Conservation (phyloP, 2,329 filamentous ascomycete species). For the Trichoderma koningiopsis region DNA sequence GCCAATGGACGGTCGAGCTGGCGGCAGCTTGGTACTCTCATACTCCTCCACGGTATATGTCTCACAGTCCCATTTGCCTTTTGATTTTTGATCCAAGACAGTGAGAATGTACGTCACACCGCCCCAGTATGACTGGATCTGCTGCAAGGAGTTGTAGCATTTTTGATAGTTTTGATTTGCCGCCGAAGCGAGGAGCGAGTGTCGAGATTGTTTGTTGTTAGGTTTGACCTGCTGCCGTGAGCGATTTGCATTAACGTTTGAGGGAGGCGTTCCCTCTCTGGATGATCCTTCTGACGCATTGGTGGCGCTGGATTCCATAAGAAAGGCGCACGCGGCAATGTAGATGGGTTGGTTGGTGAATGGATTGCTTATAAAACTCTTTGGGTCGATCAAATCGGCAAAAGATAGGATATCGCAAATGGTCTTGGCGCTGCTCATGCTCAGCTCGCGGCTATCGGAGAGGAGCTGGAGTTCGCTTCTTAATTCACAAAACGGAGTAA, state of each 20-base stretch:
- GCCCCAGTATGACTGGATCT: slow-evolving; percentile 82
- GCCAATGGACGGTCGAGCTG: slow-evolving; percentile 42
- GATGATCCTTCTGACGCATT: slow-evolving; percentile 64
- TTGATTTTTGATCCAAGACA: slow-evolving; percentile 82
- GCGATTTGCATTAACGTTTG: background rate
- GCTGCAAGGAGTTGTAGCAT: slow-evolving; percentile 80
- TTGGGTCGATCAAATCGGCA: slow-evolving; percentile 80
- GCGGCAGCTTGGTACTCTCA: slow-evolving; percentile 64
- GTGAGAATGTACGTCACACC: slow-evolving; percentile 86
- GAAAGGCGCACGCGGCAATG: slow-evolving; percentile 84
- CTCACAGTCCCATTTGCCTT: slow-evolving; percentile 79
- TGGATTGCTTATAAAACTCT: slow-evolving; percentile 83
- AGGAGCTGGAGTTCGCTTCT: slow-evolving; percentile 69
- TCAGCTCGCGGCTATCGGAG: slow-evolving; percentile 76
- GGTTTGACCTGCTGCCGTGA: slow-evolving; percentile 25
- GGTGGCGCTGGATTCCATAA: slow-evolving; percentile 73
- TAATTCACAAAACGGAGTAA: slow-evolving; percentile 70
- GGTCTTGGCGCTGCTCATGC: slow-evolving; percentile 88
- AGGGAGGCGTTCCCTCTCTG: slow-evolving; percentile 56
- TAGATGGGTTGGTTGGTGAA: slow-evolving; percentile 92
- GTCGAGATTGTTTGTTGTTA: slow-evolving; percentile 55
- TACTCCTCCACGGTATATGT: slow-evolving; percentile 73
- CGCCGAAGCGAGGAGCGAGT: slow-evolving; percentile 75
- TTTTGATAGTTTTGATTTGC: slow-evolving; percentile 86
- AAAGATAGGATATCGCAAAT: slow-evolving; percentile 88